Base-by-base conservation (phyloP, 352 stramenopile species). In the Pythium chondricola region DNA sequence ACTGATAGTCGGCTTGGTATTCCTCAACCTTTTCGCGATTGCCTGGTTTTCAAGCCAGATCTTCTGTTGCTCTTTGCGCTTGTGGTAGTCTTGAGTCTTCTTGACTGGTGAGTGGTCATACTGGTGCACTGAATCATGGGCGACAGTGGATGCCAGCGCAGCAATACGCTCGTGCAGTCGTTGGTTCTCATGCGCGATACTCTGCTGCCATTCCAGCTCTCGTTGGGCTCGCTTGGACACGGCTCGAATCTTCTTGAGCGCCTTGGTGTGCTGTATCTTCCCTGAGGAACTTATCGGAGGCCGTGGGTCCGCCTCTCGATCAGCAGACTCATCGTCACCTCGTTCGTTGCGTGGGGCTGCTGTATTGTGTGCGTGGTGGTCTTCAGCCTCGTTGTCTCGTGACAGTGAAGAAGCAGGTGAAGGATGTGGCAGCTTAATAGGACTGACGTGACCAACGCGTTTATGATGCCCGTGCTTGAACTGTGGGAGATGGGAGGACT, bases 31-130 rank as follows among this genome's bases (percentile, higher is more conserved):
- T 53, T 87, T 87, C 4, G 49, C 65, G 6, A 91, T 55, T 18
- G 67, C 71, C 54, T 88, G 76, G 35, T 91, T 88, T 37, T 88
- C 79, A 16, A 77, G 59, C 65, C 65, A 85, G 26, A 91, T 91
- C 27, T 81, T 81, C 22, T 69, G 50, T 40, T 88, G 74, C 45
- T 85, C 71, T 44, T 85, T 74, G 43, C 68, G 76, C 48, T 73
- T 81, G 56, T 79, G 70, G 52, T 81, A 86, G 42, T 88, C 76
- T 16, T 69, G 57, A 4, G 36, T 36, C 33, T 66, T 52, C 45
- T 46, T 69, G 35, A 43, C n/a, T n/a, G n/a, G n/a, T n/a, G n/a
- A n/a, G n/a, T n/a, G n/a, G n/a, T n/a, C n/a, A n/a, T n/a, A n/a
- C n/a, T n/a, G n/a, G n/a, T n/a, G n/a, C n/a, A n/a, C n/a, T n/a